Evolutionary conservation across 73 alveolate species (phyloP), one percentile per base, ranked within the genome.

Genomic region (Urostyla sp.): DNA sequence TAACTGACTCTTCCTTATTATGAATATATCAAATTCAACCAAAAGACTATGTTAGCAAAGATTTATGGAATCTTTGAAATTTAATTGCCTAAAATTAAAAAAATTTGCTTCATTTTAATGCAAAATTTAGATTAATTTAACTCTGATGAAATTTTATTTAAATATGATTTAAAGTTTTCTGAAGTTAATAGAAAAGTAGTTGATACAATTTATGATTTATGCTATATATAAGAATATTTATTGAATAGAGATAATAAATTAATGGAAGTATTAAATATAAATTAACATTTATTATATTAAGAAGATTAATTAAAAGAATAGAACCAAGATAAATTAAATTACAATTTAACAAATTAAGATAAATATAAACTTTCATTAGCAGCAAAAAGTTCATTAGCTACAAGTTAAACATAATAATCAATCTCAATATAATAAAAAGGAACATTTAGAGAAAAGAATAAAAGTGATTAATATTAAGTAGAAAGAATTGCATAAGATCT

Each of bases 161-260:
- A 60, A 63, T 63, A 63, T 38, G 79, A 63, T 40, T 23, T 63
- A 23, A 63, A 63, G 21, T 63, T 63, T 24, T 63, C 79, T n/a
- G 58, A 63, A 10, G 60, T 63, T 1, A 63, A 63, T 43, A 15
- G 79, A 6, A 7, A 38, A 40, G 5, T 21, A 38, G 53, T 63
- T 10, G 58, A 63, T 43, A 20, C 48, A 11, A 40, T 5, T 10
- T 24, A 35, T 2, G 79, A 63, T 63, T 27, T 63, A 6, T 3
- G 5, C 26, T 38, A 43, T 38, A 37, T 63, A 8, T 1, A 63
- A 5, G 58, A 63, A 32, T 63, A 38, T 32, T 40, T 63, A 23
- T 37, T 63, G 1, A 63, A 32, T 1, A 63, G 44, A 40, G 79
- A 63, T 40, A 43, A 6, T 15, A 37, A 35, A 5, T 63, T 16